Conservation (phyloP, 306 rosid species). For the Castanea sativa region DNA sequence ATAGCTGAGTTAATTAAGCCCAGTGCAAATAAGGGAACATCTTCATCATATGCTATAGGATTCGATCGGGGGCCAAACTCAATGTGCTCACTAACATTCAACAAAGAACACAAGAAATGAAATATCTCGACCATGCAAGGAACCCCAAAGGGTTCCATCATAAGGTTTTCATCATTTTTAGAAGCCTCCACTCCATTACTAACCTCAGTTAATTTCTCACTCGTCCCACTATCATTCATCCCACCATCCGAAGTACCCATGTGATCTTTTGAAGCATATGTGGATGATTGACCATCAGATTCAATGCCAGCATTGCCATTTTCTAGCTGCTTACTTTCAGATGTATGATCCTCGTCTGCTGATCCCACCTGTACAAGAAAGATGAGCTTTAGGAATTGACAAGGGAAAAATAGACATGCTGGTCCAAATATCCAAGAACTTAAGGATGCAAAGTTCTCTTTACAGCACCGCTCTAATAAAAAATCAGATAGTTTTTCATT, state of each 20-base stretch:
- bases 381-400: not conserved
- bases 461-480: not conserved
- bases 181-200: conserved; percentile 54
- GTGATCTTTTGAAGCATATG: conserved; percentile 46
- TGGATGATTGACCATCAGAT: conserved; percentile 56
- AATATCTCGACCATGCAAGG: conserved; percentile 99
- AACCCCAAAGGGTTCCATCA: conserved; percentile 93
- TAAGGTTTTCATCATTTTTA: conserved; percentile 62
- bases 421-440: not conserved
- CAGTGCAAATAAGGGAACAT: conserved; percentile 89
- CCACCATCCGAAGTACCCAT: conserved; percentile 44
- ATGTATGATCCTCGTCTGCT: conserved; percentile 52
- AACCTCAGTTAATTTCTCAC: conserved; percentile 49
- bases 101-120: conserved; percentile 81
- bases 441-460: not conserved
- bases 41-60: conserved; percentile 90
- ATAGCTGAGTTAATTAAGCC: conserved; percentile 81
- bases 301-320: conserved; percentile 71
- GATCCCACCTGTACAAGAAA: conserved; percentile 56
- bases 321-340: conserved; percentile 70
- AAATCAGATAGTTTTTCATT: not conserved
- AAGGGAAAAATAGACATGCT: not conserved
- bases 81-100: conserved; percentile 70
- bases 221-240: conserved; percentile 22
- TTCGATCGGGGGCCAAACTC: conserved; percentile 75